Conservation (phyloP, 768 basidiomycete species). For the Calvatia gigantea region DNA sequence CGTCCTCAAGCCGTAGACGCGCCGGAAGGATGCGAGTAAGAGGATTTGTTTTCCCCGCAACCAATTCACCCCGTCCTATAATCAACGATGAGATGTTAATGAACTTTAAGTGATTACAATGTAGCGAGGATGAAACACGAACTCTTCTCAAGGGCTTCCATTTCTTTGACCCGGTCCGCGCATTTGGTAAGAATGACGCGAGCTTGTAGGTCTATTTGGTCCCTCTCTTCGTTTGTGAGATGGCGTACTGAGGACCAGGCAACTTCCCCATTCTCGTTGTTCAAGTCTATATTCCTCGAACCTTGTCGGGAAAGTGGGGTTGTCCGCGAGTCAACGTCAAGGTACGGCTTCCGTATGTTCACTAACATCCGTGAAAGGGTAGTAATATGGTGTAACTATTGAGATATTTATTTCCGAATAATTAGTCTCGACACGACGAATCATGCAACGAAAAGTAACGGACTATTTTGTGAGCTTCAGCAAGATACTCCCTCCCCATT, state of each 20-base stretch:
- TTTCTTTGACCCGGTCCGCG: constrained; percentile 80
- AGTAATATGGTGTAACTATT: constrained; percentile 69
- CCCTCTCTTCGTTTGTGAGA: constrained; percentile 87
- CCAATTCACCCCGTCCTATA: constrained; percentile 64
- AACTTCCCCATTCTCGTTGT: constrained; percentile 27
- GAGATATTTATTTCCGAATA: background rate
- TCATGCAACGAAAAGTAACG: constrained; percentile 1
- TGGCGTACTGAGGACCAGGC: constrained; percentile 64
- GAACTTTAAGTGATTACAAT: constrained; percentile 6
- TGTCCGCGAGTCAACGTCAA: constrained; percentile 66
- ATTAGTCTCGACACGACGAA: background rate
- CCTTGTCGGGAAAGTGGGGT: constrained; percentile 51
- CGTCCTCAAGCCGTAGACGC: constrained; percentile 54
- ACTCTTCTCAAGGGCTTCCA: constrained; percentile 92
- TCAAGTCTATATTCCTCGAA: constrained; percentile 54
- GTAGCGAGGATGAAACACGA: constrained; percentile 26
- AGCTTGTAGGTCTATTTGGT: constrained; percentile 93
- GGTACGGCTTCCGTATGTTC: constrained; percentile 80
- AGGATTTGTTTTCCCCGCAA: constrained; percentile 61
- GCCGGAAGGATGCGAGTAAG: constrained; percentile 69
- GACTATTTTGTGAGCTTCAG: constrained; percentile 75
- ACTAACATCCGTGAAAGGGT: constrained; percentile 70
- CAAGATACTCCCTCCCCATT: constrained; percentile 63
- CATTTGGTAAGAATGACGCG: constrained; percentile 83
- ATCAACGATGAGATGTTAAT: constrained; percentile 13